phyloP scores from a whole-genome alignment of 306 rosid species.

The Rubus idaeus region DNA sequence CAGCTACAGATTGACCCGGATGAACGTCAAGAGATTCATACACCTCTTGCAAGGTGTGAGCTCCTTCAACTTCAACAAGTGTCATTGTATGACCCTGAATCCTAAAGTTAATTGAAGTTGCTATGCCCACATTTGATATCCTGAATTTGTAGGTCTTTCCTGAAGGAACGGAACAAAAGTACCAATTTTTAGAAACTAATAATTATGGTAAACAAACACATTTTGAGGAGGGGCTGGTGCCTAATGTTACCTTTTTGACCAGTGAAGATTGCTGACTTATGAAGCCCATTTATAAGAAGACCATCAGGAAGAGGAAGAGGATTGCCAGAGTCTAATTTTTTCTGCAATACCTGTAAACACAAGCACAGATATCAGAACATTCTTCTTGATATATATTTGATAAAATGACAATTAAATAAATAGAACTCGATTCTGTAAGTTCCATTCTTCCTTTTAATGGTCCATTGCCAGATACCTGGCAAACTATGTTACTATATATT shows the following conservation, averaged over 20 bases:
- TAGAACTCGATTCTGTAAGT: neutral
- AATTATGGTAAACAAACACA: neutral
- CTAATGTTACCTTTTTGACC: slow-evolving; percentile 51
- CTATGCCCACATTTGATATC: slow-evolving; percentile 67
- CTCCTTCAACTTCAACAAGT: slow-evolving; percentile 86
- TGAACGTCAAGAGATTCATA: slow-evolving; percentile 70
- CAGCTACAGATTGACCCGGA: slow-evolving; percentile 65
- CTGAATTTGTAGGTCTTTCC: slow-evolving; percentile 82
- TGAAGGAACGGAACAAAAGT: slow-evolving; percentile 20
- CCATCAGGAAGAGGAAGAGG: slow-evolving; percentile 65
- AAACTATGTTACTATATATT: neutral
- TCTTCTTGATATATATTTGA: neutral
- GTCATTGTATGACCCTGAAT: slow-evolving; percentile 62
- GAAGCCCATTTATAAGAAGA: slow-evolving; percentile 71
- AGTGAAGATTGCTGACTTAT: slow-evolving; percentile 21
- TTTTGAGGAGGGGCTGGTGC: neutral
- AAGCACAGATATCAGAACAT: neutral
- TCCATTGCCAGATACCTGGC: neutral
- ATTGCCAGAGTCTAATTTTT: slow-evolving; percentile 49
- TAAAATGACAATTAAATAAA: neutral
- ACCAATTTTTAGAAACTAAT: neutral
- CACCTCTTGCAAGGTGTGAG: slow-evolving; percentile 65
- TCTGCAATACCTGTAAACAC: slow-evolving; percentile 43
- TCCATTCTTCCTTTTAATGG: neutral
- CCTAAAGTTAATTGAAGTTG: slow-evolving; percentile 65